Conservation (phyloP, 176 grass and related monocot genomes). For the Canna indica region DNA sequence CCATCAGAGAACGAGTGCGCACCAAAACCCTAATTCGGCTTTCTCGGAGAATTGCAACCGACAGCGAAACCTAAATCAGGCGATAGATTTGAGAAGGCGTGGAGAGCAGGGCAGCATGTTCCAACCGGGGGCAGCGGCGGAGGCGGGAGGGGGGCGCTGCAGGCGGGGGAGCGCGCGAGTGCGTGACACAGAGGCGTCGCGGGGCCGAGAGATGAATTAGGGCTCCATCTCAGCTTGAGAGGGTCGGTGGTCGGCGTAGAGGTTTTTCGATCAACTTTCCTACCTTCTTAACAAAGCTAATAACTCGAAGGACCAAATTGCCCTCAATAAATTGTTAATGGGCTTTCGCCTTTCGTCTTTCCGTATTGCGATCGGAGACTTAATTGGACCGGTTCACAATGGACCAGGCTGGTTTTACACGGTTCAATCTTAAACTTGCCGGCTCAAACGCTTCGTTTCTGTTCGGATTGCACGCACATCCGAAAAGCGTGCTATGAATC, state of each 20-base stretch:
- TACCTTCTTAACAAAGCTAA: background rate
- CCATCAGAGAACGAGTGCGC: background rate
- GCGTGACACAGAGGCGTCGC: background rate
- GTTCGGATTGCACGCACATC: no score
- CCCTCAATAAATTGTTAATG: background rate
- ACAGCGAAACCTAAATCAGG: background rate
- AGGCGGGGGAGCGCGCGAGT: background rate
- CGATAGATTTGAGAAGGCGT: background rate
- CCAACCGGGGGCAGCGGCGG: background rate
- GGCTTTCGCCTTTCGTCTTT: no score
- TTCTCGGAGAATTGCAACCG: background rate
- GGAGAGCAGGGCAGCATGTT: background rate
- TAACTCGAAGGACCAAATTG: background rate
- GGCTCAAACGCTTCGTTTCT: no score
- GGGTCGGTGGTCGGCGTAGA: background rate
- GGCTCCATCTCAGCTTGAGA: background rate
- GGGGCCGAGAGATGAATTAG: background rate
- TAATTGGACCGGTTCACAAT: no score
- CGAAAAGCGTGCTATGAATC: no score
- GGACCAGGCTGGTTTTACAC: no score
- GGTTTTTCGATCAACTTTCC: slow-evolving; percentile 1
- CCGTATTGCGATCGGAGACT: no score
- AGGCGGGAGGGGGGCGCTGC: background rate
- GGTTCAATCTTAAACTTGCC: no score
- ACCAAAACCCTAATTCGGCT: slow-evolving; percentile 6